phyloP scores from a whole-genome alignment of 352 stramenopile species.

The Phytophthora colocasiae region DNA sequence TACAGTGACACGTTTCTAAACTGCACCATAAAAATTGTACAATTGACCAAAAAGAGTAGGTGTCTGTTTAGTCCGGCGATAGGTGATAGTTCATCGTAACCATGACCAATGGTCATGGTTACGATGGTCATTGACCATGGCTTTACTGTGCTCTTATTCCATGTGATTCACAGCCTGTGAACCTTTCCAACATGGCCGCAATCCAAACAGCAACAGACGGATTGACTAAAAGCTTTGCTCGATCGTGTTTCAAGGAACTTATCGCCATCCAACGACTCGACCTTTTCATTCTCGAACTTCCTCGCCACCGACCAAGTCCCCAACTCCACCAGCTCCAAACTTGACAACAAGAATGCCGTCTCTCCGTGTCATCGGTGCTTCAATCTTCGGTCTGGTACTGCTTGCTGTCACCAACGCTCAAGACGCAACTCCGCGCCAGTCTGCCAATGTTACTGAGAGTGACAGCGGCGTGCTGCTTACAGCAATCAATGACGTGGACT shows the following conservation, averaged over 20 bases:
- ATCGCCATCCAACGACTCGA: not conserved
- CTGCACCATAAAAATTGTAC: not conserved
- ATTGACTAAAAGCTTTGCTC: slow-evolving; percentile 25
- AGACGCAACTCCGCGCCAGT: slow-evolving; percentile 1
- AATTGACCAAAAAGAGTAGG: slow-evolving; percentile 10
- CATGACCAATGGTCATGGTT: too few relatives aligned
- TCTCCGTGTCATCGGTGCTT: slow-evolving; percentile 8
- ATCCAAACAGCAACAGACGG: slow-evolving; percentile 11
- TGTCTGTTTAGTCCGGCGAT: too few relatives aligned
- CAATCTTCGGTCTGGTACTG: slow-evolving; percentile 13
- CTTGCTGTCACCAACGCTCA: slow-evolving; percentile 2
- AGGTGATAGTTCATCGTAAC: not conserved
- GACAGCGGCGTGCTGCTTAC: slow-evolving; percentile 34
- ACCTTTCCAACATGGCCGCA: slow-evolving; percentile 3
- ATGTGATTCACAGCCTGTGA: not conserved
- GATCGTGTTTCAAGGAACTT: not conserved
- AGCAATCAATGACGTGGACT: slow-evolving; percentile 25
- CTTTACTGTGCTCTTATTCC: slow-evolving; percentile 13
- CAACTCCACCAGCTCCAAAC: too few relatives aligned
- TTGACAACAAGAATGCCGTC: slow-evolving; percentile 3
- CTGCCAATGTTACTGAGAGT: slow-evolving; percentile 19
- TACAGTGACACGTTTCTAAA: slow-evolving; percentile 3
- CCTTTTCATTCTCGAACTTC: slow-evolving; percentile 17
- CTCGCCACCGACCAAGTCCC: slow-evolving; percentile 13
- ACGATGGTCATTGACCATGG: too few relatives aligned